These are phyloP conservation scores for Maudiozyma saulgeensis DNA, from an alignment of 805 yeast genomes.

Conservation along the genomic window DNA sequence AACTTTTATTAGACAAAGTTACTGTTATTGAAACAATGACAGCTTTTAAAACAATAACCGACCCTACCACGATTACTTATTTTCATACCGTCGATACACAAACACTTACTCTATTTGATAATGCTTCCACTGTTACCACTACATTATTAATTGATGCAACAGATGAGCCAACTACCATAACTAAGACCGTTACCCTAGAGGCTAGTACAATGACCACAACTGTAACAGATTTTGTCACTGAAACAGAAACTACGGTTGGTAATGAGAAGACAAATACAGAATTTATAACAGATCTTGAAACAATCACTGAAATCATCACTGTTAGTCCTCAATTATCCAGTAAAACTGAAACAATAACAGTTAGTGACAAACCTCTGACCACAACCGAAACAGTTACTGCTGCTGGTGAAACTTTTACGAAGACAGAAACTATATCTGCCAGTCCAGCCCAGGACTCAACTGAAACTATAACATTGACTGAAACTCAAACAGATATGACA, in stretches of 20 bases:
- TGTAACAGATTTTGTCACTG: neutral
- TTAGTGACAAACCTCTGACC: neutral
- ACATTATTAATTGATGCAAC: neutral
- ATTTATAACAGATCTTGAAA: neutral
- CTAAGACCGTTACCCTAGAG: neutral
- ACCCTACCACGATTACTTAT: neutral
- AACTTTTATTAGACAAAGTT: neutral
- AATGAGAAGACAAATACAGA: neutral
- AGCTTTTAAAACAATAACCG: neutral
- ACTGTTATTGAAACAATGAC: neutral
- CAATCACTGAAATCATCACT: neutral
- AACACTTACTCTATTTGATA: neutral
- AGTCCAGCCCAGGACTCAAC: neutral
- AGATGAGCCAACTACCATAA: neutral
- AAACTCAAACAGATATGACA: neutral
- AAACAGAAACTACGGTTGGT: neutral
- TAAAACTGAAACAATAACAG: neutral
- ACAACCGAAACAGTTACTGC: neutral
- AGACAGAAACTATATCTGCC: neutral
- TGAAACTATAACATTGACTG: neutral
- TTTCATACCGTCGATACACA: neutral
- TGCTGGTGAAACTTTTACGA: neutral
- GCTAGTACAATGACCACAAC: neutral
- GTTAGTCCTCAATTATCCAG: neutral
- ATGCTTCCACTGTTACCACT: neutral